Conservation (phyloP, 495 filamentous ascomycete genomes). For the Penicillium flavigenum region DNA sequence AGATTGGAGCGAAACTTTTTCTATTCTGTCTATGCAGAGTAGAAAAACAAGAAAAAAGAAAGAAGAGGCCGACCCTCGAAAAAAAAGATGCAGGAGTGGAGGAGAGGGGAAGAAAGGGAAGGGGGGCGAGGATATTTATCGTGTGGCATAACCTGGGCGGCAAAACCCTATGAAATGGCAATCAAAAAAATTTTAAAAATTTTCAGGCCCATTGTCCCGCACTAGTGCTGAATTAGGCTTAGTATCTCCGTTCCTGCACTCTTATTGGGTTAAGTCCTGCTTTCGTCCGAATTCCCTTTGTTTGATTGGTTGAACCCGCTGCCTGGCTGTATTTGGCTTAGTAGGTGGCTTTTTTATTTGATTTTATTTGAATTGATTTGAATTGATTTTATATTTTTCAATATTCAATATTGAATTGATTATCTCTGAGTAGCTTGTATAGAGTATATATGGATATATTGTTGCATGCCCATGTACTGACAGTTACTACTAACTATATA, state of each 20-base stretch:
- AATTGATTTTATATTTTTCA: background rate
- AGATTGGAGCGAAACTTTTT: slow-evolving; percentile 28
- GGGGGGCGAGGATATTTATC: slow-evolving; percentile 50
- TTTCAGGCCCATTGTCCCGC: slow-evolving; percentile 30
- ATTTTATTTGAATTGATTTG: background rate
- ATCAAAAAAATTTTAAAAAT: slow-evolving; percentile 28
- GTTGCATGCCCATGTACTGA: too few species aligned
- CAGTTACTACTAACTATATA: too few species aligned
- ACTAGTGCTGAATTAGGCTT: slow-evolving; percentile 15
- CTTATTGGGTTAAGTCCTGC: slow-evolving; percentile 18
- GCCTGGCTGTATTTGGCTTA: slow-evolving; percentile 4
- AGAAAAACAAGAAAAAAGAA: slow-evolving; percentile 40
- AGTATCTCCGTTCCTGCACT: background rate
- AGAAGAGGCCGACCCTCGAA: slow-evolving; percentile 49
- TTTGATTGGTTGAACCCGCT: slow-evolving; percentile 15
- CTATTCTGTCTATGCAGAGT: slow-evolving; percentile 46
- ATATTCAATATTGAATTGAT: background rate
- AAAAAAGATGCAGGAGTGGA: slow-evolving; percentile 30
- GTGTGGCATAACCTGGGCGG: slow-evolving; percentile 39
- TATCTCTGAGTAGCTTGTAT: background rate
- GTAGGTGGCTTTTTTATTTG: background rate
- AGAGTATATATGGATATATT: background rate
- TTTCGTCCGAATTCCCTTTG: slow-evolving; percentile 16
- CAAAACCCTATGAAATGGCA: slow-evolving; percentile 22
- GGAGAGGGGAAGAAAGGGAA: slow-evolving; percentile 31